These are phyloP conservation scores for Chlamydomonas sp. DNA, from an alignment of 139 green algal species.

Conservation along the genomic window DNA sequence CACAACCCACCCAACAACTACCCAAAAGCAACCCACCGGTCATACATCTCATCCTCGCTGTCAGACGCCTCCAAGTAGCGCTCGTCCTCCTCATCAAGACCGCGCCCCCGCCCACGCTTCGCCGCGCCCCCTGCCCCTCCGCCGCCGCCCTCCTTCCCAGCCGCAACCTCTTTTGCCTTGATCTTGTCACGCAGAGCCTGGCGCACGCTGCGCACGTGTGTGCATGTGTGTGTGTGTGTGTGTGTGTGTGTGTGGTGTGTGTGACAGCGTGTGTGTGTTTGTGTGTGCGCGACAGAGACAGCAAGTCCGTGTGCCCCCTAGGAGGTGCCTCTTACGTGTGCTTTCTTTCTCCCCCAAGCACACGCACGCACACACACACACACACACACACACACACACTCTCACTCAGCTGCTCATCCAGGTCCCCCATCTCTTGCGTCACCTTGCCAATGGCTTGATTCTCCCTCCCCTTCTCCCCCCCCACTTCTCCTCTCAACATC, in stretches of 20 bases:
- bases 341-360: too few relatives aligned
- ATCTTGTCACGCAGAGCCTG: neutral
- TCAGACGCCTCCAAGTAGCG: slow-evolving; percentile 19
- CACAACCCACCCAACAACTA: too few relatives aligned
- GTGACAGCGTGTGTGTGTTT: neutral
- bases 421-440: slow-evolving; percentile 69
- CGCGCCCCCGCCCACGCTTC: neutral
- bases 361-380: too few relatives aligned
- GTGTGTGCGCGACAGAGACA: neutral
- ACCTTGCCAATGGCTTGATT: slow-evolving; percentile 62
- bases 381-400: too few relatives aligned
- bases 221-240: neutral
- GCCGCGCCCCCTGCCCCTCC: neutral
- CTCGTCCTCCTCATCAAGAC: slow-evolving; percentile 10
- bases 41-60: slow-evolving; percentile 73
- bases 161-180: neutral
- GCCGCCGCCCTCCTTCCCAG: neutral
- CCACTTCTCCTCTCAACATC: too few relatives aligned
- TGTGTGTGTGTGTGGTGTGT: neutral
- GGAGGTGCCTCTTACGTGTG: too few relatives aligned
- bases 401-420: slow-evolving; percentile 68
- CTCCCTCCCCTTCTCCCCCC: too few relatives aligned
- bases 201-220: neutral
- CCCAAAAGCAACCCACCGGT: too few relatives aligned
- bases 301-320: too few relatives aligned